Evolutionary conservation across 2,329 filamentous ascomycete species (phyloP), one percentile per base, ranked within the genome.

Genomic region (Thelonectria discophora): DNA sequence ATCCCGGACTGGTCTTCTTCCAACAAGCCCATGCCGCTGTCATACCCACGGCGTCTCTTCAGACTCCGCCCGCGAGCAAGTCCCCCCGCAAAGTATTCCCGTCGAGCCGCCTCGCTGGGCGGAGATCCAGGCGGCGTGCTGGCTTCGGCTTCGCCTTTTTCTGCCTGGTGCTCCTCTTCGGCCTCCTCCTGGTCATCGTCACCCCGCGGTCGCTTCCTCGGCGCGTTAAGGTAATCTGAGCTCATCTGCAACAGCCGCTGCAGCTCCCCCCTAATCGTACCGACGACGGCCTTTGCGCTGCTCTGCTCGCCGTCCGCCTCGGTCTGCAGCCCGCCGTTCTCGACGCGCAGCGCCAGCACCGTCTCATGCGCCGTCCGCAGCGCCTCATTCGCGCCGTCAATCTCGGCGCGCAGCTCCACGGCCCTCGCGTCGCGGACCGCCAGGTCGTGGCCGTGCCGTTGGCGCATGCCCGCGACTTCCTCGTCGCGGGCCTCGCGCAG

Each of bases 11-110:
- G 27, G 37, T 86, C 84, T 68, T 87, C 84, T 27, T 85, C 83
- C 71, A 86, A 65, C 21, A 88, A 76, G 0, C 84, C 84, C 51
- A 88, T 68, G 0, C 85, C 86, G 55, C 83, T 86, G 70, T 88
- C 85, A 64, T 82, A 80, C 59, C 80, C 77, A 60, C 83, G 79
- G 60, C 77, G 64, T 17, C 58, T 77, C 75, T 80, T 84, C 66
- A 64, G 77, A 24, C 72, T 76, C 24, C 69, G 70, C 20, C 72
- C 72, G 48, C 74, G 74, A 2, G 69, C 71, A 48, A 75, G n/a
- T 1, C 70, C 74, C 0, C 71, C 73, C 3, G 72, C 57, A 8
- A 76, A 42, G 43, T 71, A 67, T 62, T 24, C 71, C 27, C 15
- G 67, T 49, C 37, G 72, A 43, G 46, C 59, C n/a, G 40, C 55